Evolutionary conservation across 2,329 filamentous ascomycete genomes (phyloP), one percentile per base, ranked within the genome.

Genomic region (Penicillium verrucosum): DNA sequence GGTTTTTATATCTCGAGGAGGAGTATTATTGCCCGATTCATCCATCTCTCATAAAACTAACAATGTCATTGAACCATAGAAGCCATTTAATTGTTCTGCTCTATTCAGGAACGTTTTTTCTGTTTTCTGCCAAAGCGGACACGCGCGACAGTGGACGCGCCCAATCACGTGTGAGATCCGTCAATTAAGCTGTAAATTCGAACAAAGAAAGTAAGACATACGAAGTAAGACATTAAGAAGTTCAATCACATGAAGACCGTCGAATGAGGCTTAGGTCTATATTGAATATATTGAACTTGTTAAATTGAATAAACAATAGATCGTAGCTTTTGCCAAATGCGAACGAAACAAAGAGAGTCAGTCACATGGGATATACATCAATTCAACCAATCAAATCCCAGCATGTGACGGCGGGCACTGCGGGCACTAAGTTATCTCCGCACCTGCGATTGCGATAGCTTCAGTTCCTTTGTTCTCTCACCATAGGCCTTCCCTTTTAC

Each of bases 21-120:
- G 77, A 29, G 76, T 78, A 58, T 76, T 73, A 32, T 70, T 72
- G 16, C 77, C 70, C 16, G 68, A 68, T 45, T 77, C 72, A 41
- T 74, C 67, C 75, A 78, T 78, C 40, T 47, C 63, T 48, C 48
- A 49, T 30, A 58, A 43, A 44, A 18, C 14, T 30, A 44, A 43
- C 38, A 45, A 51, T 38, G 11, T 18, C 23, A 55, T 55, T 54
- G 45, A 36, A 51, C 44, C 14, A 21, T 32, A 9, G 21, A 40
- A 23, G 14, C 43, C 54, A 54, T 47, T 34, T 46, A 29, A 54
- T 59, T 58, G 50, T 55, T 52, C 51, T 21, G 44, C 21, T 5
- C 30, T 46, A 57, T 56, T 49, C 56, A 60, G 54, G 58, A 60
- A 55, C 54, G 55, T 59, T 64, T 65, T 64, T 65, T 64, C 63